Evolutionary conservation across 2,329 filamentous ascomycete species (phyloP).

Genomic region (Pseudogymnoascus sp.): DNA sequence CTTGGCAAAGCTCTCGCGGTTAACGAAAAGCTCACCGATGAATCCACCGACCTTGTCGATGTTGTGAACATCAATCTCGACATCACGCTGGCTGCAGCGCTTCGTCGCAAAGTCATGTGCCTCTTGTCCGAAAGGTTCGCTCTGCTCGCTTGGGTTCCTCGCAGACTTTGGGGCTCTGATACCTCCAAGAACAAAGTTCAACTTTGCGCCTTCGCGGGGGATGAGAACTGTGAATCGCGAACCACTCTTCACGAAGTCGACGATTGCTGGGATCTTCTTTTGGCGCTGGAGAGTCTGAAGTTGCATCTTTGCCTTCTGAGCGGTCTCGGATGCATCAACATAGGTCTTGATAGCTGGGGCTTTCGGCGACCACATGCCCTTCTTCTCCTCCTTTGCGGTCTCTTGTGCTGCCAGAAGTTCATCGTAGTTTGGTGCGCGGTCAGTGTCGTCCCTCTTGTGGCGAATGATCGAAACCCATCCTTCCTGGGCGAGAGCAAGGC

Average conservation of each 20-base stretch:
- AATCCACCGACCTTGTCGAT: constrained; percentile 96
- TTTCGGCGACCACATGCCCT: constrained; percentile 94
- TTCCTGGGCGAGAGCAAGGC: constrained; percentile 76
- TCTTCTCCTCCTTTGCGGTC: constrained; percentile 75
- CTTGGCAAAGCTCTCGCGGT: constrained; percentile 93
- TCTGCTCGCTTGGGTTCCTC: constrained; percentile 66
- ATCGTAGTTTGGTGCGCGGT: constrained; percentile 90
- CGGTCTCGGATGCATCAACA: constrained; percentile 81
- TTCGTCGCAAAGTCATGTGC: constrained; percentile 85
- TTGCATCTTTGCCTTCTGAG: constrained; percentile 94
- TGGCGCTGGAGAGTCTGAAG: constrained; percentile 80
- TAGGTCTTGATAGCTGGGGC: constrained; percentile 74
- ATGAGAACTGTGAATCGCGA: constrained; percentile 89
- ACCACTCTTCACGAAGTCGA: constrained; percentile 97
- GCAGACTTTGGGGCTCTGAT: constrained; percentile 87
- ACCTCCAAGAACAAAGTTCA: constrained; percentile 89
- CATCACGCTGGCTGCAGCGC: constrained; percentile 86
- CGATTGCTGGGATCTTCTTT: constrained; percentile 84
- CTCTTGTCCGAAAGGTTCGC: constrained; percentile 92
- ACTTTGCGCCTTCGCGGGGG: constrained; percentile 85
- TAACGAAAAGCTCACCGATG: constrained; percentile 89
- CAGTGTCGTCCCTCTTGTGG: constrained; percentile 89
- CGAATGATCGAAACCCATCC: constrained; percentile 92
- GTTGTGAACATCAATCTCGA: constrained; percentile 90
- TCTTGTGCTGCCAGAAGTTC: constrained; percentile 75